Evolutionary conservation across 306 rosid species (phyloP).

Genomic region (Casuarina glauca): DNA sequence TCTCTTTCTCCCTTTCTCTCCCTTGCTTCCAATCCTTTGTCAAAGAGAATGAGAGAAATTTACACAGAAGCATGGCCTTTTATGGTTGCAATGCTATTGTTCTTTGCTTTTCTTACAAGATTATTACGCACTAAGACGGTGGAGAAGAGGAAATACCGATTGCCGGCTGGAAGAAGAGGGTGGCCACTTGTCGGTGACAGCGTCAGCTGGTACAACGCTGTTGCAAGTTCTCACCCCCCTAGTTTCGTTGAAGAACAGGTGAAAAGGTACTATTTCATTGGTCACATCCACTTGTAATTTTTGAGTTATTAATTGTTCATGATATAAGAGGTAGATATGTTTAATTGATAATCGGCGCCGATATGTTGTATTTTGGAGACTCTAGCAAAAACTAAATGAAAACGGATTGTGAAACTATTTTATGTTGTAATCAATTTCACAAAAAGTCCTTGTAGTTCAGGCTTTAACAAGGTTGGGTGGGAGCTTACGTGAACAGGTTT

Average conservation of each 20-base stretch:
- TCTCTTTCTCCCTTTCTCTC: neutral
- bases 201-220: constrained; percentile 85
- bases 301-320: neutral
- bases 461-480: neutral
- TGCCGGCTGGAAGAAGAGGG: constrained; percentile 89
- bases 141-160: constrained; percentile 24
- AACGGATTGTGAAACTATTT: no score
- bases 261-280: constrained; percentile 44
- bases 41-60: constrained; percentile 46
- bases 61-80: constrained; percentile 41
- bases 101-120: constrained; percentile 36
- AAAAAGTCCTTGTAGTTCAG: neutral
- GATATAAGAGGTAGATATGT: neutral
- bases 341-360: no score
- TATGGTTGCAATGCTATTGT: constrained; percentile 32
- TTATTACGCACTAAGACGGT: constrained; percentile 25
- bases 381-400: no score
- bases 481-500: constrained; percentile 47
- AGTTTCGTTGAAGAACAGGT: constrained; percentile 78
- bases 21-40: constrained; percentile 17
- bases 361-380: no score
- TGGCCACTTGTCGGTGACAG: constrained; percentile 96
- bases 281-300: neutral
- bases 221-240: constrained; percentile 88
- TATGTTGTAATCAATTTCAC: no score